Base-by-base conservation (phyloP, 495 filamentous ascomycete species). In the Talaromyces ruber region DNA sequence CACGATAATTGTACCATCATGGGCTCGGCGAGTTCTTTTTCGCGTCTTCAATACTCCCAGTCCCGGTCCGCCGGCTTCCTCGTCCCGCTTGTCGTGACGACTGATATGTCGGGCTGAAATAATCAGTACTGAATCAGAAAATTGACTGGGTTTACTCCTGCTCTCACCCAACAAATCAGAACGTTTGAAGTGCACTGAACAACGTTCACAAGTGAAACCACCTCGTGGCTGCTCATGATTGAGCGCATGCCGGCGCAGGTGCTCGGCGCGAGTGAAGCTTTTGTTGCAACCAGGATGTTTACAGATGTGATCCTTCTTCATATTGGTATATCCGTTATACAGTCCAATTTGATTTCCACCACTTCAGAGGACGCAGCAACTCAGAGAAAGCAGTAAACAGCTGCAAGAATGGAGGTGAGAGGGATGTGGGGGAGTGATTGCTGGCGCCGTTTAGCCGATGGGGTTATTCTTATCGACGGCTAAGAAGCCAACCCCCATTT, bases 81-180 rank as follows among this genome's bases (percentile, higher is more conserved):
- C 78, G 64, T 87, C 84, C 62, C 83, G 83, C 68, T 84, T 80
- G 34, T 74, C 74, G 66, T 87, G 84, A 6, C 84, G 81, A 45
- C 73, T 70, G 75, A 85, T 82, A 64, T 87, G 84, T 62, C 84
- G 74, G 32, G 81, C 84, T 84, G 61, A 51, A 58, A n/a, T 6
- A 18, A 61, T 70, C 47, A 67, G 69, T 63, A 59, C 16, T 18
- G 5, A 8, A 9, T n/a, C 14, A 2, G n/a, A 39, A 11, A 43
- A 54, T 11, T 2, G 22, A 39, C 51, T n/a, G 21, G 9, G 7
- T 34, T 30, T 22, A 59, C 12, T 16, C 2, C 34, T 39, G 4
- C 28, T 64, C 73, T 62, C 65, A 84, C 82, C 78, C 50, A 86
- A 67, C 21, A 86, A 65, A 67, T 86, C 83, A 51, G 75, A 77